Base-by-base conservation (phyloP, 805 yeast genomes). In the Yueomyces sp. region DNA sequence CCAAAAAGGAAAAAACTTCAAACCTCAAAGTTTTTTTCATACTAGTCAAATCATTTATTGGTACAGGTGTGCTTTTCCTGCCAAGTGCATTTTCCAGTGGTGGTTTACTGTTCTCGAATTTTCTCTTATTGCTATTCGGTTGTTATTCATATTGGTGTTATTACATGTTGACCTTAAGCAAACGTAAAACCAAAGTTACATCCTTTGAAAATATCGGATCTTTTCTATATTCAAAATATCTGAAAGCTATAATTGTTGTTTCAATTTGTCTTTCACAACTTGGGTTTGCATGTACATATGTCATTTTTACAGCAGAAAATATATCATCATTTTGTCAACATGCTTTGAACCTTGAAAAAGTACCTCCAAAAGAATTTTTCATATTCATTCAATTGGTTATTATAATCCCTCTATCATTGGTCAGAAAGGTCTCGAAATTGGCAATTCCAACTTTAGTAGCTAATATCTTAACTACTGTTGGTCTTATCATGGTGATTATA, bases 141-240 rank as follows among this genome's bases (percentile, higher is more conserved):
- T 28, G 74, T 3, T 71, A 83, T 46, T 83, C 92, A 0, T 83
- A 69, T 54, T 84, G 87, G 81, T 84, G 94, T 57, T 84, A 84
- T 58, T 70, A 75, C 51, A 75, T 80, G 28, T 63, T 84, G 42
- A 74, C 80, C 5, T 65, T 65, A 44, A 62, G 86, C 19, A 83
- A 83, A 50, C 66, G 63, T 26, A 68, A 73, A 3, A 73, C 83
- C 0, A 70, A 69, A 5, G 86, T 82, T 1, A 69, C 84, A 0
- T 77, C 88, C n/a, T 84, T 84, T 62, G 85, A 85, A 51, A 92
- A 83, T 45, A 79, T 83, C 42, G 94, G 92, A 3, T 52, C 60
- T 28, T 70, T 63, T 39, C 62, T 81, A 28, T 83, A 77, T 57
- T 92, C 92, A 2, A 59, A 59, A 2, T 73, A 79, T 72, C 67